phyloP scores from a whole-genome alignment of 2,329 filamentous ascomycete genomes.

The Neurospora crassa region DNA sequence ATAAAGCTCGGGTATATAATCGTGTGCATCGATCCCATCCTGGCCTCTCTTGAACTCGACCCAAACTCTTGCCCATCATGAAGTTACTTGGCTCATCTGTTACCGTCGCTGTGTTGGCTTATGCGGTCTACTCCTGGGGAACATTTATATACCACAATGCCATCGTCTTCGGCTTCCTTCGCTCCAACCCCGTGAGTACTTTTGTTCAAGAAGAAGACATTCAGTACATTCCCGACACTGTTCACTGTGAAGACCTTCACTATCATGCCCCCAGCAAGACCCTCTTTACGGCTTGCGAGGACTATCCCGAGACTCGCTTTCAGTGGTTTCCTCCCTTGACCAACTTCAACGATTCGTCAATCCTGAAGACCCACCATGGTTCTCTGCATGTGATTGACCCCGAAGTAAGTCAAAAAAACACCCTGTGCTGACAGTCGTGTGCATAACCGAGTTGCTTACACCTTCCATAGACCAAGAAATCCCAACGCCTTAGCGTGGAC shows the following conservation, averaged over 20 bases:
- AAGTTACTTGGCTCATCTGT: conserved; percentile 10
- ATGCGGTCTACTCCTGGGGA: conserved; percentile 8
- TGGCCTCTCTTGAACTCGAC: neutral
- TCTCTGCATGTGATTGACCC: conserved; percentile 45
- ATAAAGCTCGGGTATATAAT: neutral
- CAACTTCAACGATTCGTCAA: conserved; percentile 30
- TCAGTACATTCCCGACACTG: conserved; percentile 37
- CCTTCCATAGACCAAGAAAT: conserved; percentile 31
- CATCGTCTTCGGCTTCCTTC: conserved; percentile 13
- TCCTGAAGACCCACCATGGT: conserved; percentile 27
- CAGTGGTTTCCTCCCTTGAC: conserved; percentile 43
- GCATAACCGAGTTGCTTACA: neutral
- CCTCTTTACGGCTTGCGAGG: conserved; percentile 49
- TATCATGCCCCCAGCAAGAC: conserved; percentile 36
- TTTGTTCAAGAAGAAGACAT: conserved; percentile 22
- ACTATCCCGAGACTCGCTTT: conserved; percentile 29
- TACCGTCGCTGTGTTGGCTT: conserved; percentile 12
- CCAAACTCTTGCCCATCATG: conserved; percentile 7
- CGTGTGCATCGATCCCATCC: neutral
- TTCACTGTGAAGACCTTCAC: conserved; percentile 52
- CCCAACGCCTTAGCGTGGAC: conserved; percentile 35
- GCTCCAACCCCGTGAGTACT: conserved; percentile 7
- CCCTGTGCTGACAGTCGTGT: neutral
- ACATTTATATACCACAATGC: conserved; percentile 7
- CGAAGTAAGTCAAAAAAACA: conserved; percentile 26